Conservation (phyloP, 2,329 filamentous ascomycete genomes). For the Penicillium capsulatum region DNA sequence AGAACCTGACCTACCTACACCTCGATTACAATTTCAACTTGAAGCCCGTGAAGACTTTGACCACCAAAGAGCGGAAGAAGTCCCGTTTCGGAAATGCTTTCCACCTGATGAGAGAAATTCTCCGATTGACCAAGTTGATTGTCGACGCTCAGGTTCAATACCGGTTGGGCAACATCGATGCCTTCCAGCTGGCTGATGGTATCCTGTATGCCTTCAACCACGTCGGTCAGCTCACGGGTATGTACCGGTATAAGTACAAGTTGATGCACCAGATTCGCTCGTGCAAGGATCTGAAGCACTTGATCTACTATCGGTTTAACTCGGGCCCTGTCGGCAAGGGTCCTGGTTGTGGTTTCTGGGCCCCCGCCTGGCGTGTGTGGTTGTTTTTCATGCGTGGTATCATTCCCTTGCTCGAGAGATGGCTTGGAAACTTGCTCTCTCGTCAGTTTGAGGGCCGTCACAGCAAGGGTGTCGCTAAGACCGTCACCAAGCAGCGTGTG, state of each 20-base stretch:
- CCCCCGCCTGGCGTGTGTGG: slow-evolving; percentile 97
- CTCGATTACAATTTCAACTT: slow-evolving; percentile 99
- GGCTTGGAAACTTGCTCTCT: slow-evolving; percentile 93
- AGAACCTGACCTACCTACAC: slow-evolving; percentile 97
- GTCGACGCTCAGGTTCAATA: slow-evolving; percentile 99
- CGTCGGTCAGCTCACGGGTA: slow-evolving; percentile 94
- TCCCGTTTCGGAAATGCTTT: slow-evolving; percentile 98
- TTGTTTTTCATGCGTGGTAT: slow-evolving; percentile 99
- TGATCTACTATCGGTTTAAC: slow-evolving; percentile 99
- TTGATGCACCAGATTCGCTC: slow-evolving; percentile 99
- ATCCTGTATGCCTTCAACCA: slow-evolving; percentile 99
- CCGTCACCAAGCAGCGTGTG: slow-evolving; percentile 97
- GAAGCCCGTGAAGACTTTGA: slow-evolving; percentile 97
- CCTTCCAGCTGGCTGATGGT: slow-evolving; percentile 95
- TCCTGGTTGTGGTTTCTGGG: slow-evolving; percentile 98
- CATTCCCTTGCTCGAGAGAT: slow-evolving; percentile 91
- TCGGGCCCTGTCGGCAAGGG: slow-evolving; percentile 95
- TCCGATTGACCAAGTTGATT: slow-evolving; percentile 93
- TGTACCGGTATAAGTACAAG: slow-evolving; percentile 99
- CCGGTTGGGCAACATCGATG: slow-evolving; percentile 93
- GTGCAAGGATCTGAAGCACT: slow-evolving; percentile 97
- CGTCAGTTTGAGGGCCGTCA: slow-evolving; percentile 97
- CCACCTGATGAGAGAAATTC: slow-evolving; percentile 96
- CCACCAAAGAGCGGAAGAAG: slow-evolving; percentile 98
- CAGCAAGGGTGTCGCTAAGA: slow-evolving; percentile 98